Percentiles rank a stretch among this genome's conserved stretches.
Evolutionary conservation across 345 rosid species (phyloP).

Genomic region (Brassica napus): Da-Ae NC_063437.1:16626501-16627000

Average conservation of each 20-base stretch:
- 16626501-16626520: constrained; percentile 29
- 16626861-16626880: constrained; percentile 36
- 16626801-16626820: constrained; percentile 3
- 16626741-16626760: background rate
- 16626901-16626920: constrained; percentile 11
- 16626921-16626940: constrained; percentile 4
- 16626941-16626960: constrained; percentile 34
- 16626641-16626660: constrained; percentile 38
- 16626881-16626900: constrained; percentile 30
- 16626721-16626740: constrained; percentile 33
- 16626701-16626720: constrained; percentile 43
- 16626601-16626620: constrained; percentile 27
- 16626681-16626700: constrained; percentile 39
- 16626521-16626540: constrained; percentile 35
- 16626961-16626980: constrained; percentile 33
- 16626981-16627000: constrained; percentile 9
- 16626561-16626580: constrained; percentile 36
- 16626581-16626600: background rate
- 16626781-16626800: constrained; percentile 28
- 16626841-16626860: background rate
- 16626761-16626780: constrained; percentile 20
- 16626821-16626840: constrained; percentile 15
- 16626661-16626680: constrained; percentile 19
- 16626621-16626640: constrained; percentile 38
- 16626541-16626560: constrained; percentile 14